Evolutionary conservation across 2,329 filamentous ascomycete species (phyloP).

Genomic region (Stachybotrys echinatus): DNA sequence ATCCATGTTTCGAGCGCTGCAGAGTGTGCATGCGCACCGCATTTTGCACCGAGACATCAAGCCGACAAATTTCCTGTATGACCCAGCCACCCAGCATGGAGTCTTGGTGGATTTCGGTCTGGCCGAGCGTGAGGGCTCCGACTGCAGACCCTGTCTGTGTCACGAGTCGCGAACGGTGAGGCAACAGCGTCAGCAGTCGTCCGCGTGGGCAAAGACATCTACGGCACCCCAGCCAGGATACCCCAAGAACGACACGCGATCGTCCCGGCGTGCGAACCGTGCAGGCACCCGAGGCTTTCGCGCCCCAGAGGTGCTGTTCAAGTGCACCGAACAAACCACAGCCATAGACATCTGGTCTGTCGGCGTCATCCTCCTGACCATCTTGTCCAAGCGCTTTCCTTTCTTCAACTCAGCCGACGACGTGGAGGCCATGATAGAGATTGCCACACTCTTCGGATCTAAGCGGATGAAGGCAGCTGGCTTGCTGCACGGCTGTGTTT

Average conservation of each 20-base stretch:
- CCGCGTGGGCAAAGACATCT: slow-evolving; percentile 49
- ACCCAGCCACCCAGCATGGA: slow-evolving; percentile 71
- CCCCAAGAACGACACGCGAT: slow-evolving; percentile 83
- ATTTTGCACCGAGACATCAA: slow-evolving; percentile 97
- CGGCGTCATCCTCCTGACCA: slow-evolving; percentile 94
- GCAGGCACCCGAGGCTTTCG: slow-evolving; percentile 94
- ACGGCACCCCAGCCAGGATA: slow-evolving; percentile 59
- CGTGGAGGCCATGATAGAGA: slow-evolving; percentile 95
- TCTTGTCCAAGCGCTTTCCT: slow-evolving; percentile 86
- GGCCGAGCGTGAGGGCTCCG: slow-evolving; percentile 75
- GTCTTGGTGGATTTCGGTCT: slow-evolving; percentile 99
- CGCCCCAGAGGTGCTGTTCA: slow-evolving; percentile 92
- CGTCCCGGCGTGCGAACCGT: slow-evolving; percentile 85
- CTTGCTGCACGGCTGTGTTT: slow-evolving; percentile 80
- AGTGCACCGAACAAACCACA: slow-evolving; percentile 91
- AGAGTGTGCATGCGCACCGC: slow-evolving; percentile 72
- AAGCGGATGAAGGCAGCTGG: slow-evolving; percentile 80
- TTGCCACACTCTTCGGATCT: slow-evolving; percentile 87
- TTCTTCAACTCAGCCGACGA: slow-evolving; percentile 99
- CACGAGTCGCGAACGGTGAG: slow-evolving; percentile 59
- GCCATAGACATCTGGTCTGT: slow-evolving; percentile 97
- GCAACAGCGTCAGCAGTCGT: slow-evolving; percentile 51
- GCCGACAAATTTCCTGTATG: slow-evolving; percentile 95
- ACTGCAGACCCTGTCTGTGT: slow-evolving; percentile 78
- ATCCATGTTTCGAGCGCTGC: slow-evolving; percentile 79